Conservation (phyloP, 148 eudicot species). For the Rhododendron griersonianum region DNA sequence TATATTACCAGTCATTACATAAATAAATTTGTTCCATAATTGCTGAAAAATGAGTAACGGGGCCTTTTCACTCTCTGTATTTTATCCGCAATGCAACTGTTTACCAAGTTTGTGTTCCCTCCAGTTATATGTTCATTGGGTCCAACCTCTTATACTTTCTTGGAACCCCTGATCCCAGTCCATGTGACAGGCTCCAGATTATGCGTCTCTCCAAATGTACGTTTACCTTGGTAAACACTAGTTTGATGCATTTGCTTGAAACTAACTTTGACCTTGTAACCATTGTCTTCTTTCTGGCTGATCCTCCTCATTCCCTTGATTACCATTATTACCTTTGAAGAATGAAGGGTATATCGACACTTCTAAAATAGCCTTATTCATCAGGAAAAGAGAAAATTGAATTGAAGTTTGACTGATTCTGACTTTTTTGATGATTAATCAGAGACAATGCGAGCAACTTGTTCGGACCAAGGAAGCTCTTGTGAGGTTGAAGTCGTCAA, state of each 20-base stretch:
- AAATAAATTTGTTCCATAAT: not conserved
- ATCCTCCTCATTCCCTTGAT: not conserved
- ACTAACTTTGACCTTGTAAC: not conserved
- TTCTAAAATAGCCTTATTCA: not conserved
- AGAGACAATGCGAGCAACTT: slow-evolving; percentile 96
- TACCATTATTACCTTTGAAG: not conserved
- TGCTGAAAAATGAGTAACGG: not conserved
- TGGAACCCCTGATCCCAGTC: not conserved
- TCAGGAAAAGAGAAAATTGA: not conserved
- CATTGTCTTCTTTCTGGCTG: not conserved
- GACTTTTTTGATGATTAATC: slow-evolving; percentile 12
- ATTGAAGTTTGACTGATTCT: not conserved
- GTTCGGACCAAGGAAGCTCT: slow-evolving; percentile 83
- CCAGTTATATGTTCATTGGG: not conserved
- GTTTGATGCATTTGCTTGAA: slow-evolving; percentile 1
- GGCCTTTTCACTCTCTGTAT: not conserved
- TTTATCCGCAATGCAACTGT: not conserved
- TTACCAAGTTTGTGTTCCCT: not conserved
- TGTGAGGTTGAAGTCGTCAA: slow-evolving; percentile 59
- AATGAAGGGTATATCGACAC: not conserved
- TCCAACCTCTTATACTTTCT: not conserved
- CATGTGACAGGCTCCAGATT: not conserved
- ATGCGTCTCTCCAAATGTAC: not conserved
- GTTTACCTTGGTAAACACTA: not conserved
- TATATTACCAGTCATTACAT: not conserved